phyloP scores from a whole-genome alignment of 257 asterid species.

The Nicotiana otophora region DNA sequence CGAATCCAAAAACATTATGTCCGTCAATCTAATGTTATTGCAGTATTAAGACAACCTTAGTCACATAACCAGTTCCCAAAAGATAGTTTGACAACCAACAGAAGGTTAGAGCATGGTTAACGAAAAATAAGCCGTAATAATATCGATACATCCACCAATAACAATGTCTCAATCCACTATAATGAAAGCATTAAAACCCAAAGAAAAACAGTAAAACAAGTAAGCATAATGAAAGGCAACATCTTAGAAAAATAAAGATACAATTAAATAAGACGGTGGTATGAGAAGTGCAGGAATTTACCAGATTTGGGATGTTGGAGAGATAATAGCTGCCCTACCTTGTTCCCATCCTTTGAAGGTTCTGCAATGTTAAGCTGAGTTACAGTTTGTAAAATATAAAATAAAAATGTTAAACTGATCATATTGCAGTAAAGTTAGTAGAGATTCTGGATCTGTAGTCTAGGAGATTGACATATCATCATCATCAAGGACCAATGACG shows the following conservation, averaged over 20 bases:
- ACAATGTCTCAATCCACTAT: background rate
- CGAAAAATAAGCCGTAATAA: background rate
- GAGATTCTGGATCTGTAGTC: background rate
- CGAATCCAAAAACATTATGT: background rate
- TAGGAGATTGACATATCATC: background rate
- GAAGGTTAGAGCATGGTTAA: background rate
- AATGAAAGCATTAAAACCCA: background rate
- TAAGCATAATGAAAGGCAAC: background rate
- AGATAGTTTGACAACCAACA: background rate
- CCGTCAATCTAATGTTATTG: background rate
- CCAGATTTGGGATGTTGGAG: constrained; percentile 93
- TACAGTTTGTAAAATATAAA: too few relatives aligned
- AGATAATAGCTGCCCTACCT: constrained; percentile 38
- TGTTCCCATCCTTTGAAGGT: constrained; percentile 37
- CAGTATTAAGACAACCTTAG: background rate
- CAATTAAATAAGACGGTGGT: background rate
- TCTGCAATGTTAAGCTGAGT: constrained; percentile 38
- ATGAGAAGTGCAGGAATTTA: constrained; percentile 16
- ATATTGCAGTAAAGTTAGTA: constrained; percentile 16
- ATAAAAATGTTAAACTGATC: constrained; percentile 8
- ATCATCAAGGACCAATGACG: background rate
- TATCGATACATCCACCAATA: background rate
- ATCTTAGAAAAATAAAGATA: background rate
- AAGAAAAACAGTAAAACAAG: background rate
- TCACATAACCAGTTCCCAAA: background rate